These are phyloP conservation scores for Alloteropsis semialata DNA, from an alignment of 176 grass and related monocot genomes.

Conservation along the genomic window DNA sequence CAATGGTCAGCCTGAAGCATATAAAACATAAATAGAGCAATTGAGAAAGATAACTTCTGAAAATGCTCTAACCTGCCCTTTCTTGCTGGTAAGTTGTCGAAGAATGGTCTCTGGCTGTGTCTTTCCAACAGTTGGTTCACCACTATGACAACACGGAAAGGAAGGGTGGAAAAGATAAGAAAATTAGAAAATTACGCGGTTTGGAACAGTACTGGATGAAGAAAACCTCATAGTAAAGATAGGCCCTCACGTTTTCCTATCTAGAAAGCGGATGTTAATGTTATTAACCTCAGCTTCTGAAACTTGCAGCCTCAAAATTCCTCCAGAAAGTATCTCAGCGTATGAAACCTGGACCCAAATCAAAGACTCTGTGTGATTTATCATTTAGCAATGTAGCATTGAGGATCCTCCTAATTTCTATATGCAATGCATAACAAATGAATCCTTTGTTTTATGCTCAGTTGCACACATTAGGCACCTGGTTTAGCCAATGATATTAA, in stretches of 20 bases:
- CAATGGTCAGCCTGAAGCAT: conserved; percentile 14
- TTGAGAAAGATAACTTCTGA: conserved; percentile 12
- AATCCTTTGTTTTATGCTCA: not conserved
- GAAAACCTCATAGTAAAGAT: conserved; percentile 25
- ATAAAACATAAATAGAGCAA: conserved; percentile 7
- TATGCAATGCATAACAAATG: not conserved
- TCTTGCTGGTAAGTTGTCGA: conserved; percentile 82
- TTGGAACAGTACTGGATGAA: conserved; percentile 19
- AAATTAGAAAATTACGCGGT: conserved; percentile 25
- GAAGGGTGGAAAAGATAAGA: conserved; percentile 31
- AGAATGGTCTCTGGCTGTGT: conserved; percentile 88
- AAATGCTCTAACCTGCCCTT: conserved; percentile 77
- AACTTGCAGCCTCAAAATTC: conserved; percentile 81
- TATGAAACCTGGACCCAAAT: conserved; percentile 65
- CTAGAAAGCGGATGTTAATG: conserved; percentile 86
- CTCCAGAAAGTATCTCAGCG: conserved; percentile 93
- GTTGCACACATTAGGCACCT: not conserved
- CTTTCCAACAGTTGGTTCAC: conserved; percentile 88
- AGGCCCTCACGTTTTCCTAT: conserved; percentile 75
- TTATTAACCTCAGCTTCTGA: conserved; percentile 90
- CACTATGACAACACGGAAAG: conserved; percentile 35
- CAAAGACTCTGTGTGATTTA: conserved; percentile 29
- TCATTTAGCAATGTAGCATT: conserved; percentile 1
- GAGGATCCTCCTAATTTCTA: not conserved
- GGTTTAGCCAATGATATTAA: conserved; percentile 3